phyloP scores from a whole-genome alignment of 2,329 filamentous ascomycete species.

The Paramyrothecium sp. region DNA sequence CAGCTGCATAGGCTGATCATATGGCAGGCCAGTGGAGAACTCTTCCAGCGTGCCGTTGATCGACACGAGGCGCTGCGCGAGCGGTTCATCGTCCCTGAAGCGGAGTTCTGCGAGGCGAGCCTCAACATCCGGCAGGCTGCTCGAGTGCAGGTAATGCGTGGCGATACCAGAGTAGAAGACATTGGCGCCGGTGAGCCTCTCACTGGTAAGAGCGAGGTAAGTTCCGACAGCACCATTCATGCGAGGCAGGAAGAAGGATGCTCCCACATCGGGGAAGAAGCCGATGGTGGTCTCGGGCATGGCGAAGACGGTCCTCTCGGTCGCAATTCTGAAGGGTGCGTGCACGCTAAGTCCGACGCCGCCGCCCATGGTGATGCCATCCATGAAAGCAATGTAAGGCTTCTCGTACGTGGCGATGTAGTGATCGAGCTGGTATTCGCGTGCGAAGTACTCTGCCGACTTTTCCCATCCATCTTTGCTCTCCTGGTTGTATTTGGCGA shows the following conservation, averaged over 20 bases:
- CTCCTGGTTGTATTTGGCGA: constrained; percentile 71
- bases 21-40: constrained; percentile 81
- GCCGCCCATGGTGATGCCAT: constrained; percentile 97
- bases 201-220: constrained; percentile 90
- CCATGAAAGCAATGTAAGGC: constrained; percentile 93
- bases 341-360: constrained; percentile 93
- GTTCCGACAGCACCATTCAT: constrained; percentile 85
- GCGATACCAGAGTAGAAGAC: constrained; percentile 89
- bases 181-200: constrained; percentile 77
- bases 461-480: constrained; percentile 68
- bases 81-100: constrained; percentile 74
- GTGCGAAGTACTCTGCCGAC: constrained; percentile 83
- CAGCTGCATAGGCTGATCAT: constrained; percentile 66
- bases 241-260: constrained; percentile 90
- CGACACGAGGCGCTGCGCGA: constrained; percentile 62
- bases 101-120: constrained; percentile 82
- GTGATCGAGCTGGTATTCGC: constrained; percentile 96
- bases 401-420: constrained; percentile 91
- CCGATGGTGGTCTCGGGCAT: constrained; percentile 99
- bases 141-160: constrained; percentile 95
- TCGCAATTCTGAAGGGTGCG: constrained; percentile 94
- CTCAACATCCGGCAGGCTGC: constrained; percentile 77
- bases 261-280: constrained; percentile 97
- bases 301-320: constrained; percentile 91
- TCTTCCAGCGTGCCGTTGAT: constrained; percentile 91